Evolutionary conservation across 75 land plant species (phyloP).

Genomic region (Sequoiadendron giganteum): DNA sequence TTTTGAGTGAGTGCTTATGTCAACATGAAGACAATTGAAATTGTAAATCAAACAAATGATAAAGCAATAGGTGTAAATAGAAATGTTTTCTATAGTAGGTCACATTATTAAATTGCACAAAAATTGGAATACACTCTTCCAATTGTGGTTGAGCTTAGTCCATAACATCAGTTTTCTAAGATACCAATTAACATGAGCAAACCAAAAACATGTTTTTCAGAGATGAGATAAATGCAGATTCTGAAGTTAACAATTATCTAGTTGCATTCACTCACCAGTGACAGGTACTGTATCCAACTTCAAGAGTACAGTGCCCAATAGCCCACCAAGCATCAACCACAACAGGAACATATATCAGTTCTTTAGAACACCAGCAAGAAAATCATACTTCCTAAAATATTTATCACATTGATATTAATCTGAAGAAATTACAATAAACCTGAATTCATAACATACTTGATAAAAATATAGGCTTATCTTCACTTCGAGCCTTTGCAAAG

Average conservation of each 20-base stretch:
- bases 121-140: neutral
- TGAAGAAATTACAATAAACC: constrained; percentile 10
- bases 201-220: neutral
- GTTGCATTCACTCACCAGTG: constrained; percentile 71
- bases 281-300: constrained; percentile 99
- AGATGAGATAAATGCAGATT: neutral
- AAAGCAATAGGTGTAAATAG: neutral
- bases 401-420: neutral
- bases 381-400: neutral
- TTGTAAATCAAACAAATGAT: neutral
- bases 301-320: constrained; percentile 4
- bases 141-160: neutral
- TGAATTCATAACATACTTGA: constrained; percentile 57
- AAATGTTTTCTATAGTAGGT: neutral
- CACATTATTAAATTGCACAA: neutral
- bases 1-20: neutral
- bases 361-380: neutral
- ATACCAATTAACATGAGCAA: neutral
- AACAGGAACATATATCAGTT: constrained; percentile 6
- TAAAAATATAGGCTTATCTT: constrained; percentile 90
- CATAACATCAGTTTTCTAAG: neutral
- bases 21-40: neutral
- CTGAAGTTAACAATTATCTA: neutral
- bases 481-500: constrained; percentile 76
- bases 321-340: neutral